A percentile compares a stretch with the other conserved stretches of the same genome.
Conservation (phyloP, 805 yeast genomes). For the Nakazawaea peltata region DNA sequence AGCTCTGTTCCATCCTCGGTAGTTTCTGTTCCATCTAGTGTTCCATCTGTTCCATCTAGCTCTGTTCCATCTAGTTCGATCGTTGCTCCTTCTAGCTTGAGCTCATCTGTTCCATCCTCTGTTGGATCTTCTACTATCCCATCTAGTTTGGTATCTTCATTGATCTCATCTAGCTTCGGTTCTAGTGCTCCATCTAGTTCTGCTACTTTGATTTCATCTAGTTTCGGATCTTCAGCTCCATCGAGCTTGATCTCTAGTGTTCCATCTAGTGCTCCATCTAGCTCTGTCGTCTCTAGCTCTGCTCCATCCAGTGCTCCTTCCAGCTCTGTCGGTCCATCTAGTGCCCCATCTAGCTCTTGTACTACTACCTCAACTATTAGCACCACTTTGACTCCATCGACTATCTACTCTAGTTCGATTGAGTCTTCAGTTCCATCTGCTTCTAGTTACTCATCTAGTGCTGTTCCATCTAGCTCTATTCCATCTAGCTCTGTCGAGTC, state of each 20-base stretch:
- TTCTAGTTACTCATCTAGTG: background rate
- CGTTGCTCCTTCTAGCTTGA: constrained; percentile 1
- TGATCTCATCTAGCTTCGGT: background rate
- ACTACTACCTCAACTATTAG: too few relatives aligned
- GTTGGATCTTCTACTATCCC: background rate
- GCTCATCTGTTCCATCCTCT: background rate
- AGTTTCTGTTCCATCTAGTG: background rate
- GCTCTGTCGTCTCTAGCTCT: constrained; percentile 1
- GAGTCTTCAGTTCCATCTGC: background rate
- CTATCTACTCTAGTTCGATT: background rate
- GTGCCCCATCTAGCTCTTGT: too few relatives aligned
- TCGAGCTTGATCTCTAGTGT: background rate
- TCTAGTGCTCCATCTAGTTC: background rate
- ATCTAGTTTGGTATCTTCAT: background rate
- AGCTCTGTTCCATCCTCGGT: background rate
- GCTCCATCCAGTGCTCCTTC: background rate
- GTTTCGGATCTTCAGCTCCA: background rate
- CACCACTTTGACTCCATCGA: too few relatives aligned
- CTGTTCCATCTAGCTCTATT: background rate
- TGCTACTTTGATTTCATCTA: background rate
- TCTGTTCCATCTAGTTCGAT: background rate
- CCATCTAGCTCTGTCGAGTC: background rate
- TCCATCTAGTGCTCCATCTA: background rate
- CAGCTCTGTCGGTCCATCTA: background rate
- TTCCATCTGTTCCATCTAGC: background rate